Conservation (phyloP, 768 basidiomycete species). For the Amanita thiersii region DNA sequence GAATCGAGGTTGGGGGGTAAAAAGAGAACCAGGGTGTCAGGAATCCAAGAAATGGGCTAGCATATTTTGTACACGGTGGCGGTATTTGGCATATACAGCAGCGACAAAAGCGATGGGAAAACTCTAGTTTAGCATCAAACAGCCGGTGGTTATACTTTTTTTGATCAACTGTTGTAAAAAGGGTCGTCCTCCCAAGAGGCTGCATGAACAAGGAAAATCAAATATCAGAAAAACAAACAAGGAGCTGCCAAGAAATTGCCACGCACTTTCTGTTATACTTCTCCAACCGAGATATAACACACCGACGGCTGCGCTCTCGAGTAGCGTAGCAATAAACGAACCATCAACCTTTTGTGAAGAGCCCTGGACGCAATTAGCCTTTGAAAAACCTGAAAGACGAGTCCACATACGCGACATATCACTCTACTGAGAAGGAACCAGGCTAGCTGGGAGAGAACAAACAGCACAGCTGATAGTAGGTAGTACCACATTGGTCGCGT, state of each 20-base stretch:
- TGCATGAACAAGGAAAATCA: neutral
- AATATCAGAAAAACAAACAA: neutral
- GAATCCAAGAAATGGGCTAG: no score
- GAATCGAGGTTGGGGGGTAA: no score
- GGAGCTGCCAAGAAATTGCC: constrained; percentile 3
- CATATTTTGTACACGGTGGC: no score
- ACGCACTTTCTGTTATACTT: constrained; percentile 81
- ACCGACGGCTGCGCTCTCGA: constrained; percentile 70
- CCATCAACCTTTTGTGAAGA: constrained; percentile 72
- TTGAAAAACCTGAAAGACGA: neutral
- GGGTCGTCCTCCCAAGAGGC: constrained; percentile 5
- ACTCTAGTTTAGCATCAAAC: no score
- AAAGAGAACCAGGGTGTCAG: no score
- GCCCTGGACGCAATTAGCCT: constrained; percentile 28
- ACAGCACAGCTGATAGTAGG: constrained; percentile 62
- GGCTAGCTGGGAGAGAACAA: constrained; percentile 73
- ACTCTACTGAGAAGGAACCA: constrained; percentile 76
- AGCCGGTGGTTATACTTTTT: no score
- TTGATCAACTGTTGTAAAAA: constrained; percentile 3
- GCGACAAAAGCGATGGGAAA: no score
- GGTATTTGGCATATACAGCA: no score
- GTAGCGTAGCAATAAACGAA: constrained; percentile 75
- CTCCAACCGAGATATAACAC: constrained; percentile 75
- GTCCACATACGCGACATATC: constrained; percentile 51
- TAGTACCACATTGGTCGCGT: constrained; percentile 75